Conservation (phyloP, 169 alveolate species). For the Plasmodium reichenowi region DNA sequence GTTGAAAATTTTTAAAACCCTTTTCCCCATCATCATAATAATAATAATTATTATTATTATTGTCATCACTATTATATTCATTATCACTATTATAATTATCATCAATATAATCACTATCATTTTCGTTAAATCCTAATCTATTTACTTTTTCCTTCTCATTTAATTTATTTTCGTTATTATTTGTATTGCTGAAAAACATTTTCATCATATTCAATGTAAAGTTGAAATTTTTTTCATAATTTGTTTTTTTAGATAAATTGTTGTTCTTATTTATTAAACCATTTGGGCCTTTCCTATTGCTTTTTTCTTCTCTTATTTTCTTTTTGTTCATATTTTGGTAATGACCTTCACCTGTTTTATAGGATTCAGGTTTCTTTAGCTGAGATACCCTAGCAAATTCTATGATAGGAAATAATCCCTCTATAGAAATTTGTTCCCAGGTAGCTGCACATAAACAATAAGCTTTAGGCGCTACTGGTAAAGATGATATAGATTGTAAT, state of each 20-base stretch:
- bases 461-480: slow-evolving; percentile 81
- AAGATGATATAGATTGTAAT: slow-evolving; percentile 81
- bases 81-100: background rate
- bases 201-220: slow-evolving; percentile 33
- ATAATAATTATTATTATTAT: background rate
- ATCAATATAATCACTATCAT: slow-evolving; percentile 37
- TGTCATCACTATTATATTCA: background rate
- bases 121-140: slow-evolving; percentile 6
- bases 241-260: slow-evolving; percentile 4
- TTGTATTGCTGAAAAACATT: slow-evolving; percentile 26
- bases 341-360: background rate
- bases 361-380: slow-evolving; percentile 7
- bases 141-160: background rate
- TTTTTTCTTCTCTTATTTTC: background rate
- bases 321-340: background rate
- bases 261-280: background rate
- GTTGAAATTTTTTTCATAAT: slow-evolving; percentile 34
- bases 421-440: slow-evolving; percentile 88
- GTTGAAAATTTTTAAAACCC: background rate
- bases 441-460: slow-evolving; percentile 90
- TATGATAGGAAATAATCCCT: slow-evolving; percentile 85
- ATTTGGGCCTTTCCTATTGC: background rate
- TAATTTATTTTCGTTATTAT: background rate
- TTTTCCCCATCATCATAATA: background rate
- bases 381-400: slow-evolving; percentile 72